Evolutionary conservation across 2,329 filamentous ascomycete species (phyloP).

Genomic region (Uncinocarpus reesii): DNA sequence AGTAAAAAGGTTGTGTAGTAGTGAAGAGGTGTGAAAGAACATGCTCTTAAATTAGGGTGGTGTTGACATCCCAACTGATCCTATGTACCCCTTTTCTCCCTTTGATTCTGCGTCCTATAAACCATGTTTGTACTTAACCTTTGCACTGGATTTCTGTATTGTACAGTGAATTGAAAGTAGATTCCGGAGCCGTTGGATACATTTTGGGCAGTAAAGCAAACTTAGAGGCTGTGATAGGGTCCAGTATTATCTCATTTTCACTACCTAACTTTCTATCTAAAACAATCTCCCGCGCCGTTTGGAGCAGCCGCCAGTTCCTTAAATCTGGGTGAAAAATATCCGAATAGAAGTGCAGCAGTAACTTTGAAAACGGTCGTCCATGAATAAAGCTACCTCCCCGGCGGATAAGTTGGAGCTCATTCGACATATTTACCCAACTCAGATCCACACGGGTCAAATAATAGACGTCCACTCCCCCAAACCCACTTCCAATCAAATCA

Average conservation of each 20-base stretch:
- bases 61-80: background rate
- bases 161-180: constrained; percentile 3
- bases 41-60: background rate
- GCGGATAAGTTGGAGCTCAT: background rate
- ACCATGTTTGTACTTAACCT: background rate
- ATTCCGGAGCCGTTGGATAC: background rate
- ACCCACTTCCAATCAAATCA: background rate
- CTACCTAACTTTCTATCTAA: constrained; percentile 4
- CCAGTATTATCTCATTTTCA: background rate
- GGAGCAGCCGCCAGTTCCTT: background rate
- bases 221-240: background rate
- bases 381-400: too few relatives aligned
- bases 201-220: too few relatives aligned
- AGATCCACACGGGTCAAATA: background rate
- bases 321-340: background rate
- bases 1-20: constrained; percentile 52
- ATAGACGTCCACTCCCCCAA: background rate
- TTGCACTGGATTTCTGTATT: background rate
- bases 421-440: background rate
- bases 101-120: background rate
- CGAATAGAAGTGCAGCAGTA: background rate
- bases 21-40: too few relatives aligned
- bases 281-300: background rate
- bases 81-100: background rate
- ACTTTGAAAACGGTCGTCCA: background rate